Conservation (phyloP, 2,329 filamentous ascomycete genomes). For the Colletotrichum orbiculare region DNA sequence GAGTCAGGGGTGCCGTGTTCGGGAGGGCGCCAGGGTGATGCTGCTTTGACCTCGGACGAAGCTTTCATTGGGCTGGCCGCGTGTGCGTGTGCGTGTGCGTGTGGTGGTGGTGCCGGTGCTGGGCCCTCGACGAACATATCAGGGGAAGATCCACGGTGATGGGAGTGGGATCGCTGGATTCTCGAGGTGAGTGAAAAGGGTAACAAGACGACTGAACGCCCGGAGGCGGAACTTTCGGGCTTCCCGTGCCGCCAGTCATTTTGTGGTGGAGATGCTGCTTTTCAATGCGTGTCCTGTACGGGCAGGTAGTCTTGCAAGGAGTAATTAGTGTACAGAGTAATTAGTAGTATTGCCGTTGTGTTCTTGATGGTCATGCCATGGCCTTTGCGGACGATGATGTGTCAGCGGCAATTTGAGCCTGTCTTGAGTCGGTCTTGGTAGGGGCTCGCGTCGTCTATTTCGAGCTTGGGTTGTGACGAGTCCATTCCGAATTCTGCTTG, state of each 20-base stretch:
- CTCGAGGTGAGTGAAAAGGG: slow-evolving; percentile 5
- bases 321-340: neutral
- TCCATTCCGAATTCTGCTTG: slow-evolving; percentile 5
- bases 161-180: neutral
- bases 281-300: no score
- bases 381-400: neutral
- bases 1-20: slow-evolving; percentile 1
- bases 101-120: no score
- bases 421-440: slow-evolving; percentile 4
- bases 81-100: no score
- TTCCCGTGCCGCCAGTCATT: slow-evolving; percentile 13
- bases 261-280: no score
- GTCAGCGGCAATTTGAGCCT: neutral
- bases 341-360: neutral
- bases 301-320: no score
- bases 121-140: no score
- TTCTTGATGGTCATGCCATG: neutral
- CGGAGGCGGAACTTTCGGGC: slow-evolving; percentile 27
- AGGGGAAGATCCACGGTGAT: no score
- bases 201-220: slow-evolving; percentile 21
- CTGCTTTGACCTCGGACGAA: slow-evolving; percentile 7
- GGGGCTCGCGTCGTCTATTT: slow-evolving; percentile 9
- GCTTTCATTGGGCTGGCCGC: slow-evolving; percentile 8
- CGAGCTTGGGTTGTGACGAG: slow-evolving; percentile 3
- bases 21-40: slow-evolving; percentile 7